Evolutionary conservation across 441 rosid genomes (phyloP), one percentile per base, ranked within the genome.

Genomic region (Mallotus repandus): DNA sequence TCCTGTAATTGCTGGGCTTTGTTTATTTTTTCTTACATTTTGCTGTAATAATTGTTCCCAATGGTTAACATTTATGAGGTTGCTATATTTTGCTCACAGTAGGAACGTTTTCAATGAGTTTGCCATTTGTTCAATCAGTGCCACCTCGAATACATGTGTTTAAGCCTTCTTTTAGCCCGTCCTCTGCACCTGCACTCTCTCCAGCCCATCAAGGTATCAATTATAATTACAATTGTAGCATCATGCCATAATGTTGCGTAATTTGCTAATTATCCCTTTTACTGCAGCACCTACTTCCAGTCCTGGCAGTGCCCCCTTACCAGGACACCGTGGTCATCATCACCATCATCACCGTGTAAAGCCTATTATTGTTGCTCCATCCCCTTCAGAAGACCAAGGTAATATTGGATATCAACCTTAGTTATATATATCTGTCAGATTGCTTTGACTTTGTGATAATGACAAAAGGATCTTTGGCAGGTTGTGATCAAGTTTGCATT

Each of bases 401-500:
- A 88, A 71, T 73, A 43, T 73, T 60, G 49, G 50, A 52, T 45
- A 66, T 9, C 50, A 74, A 45, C 8, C 60, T 54, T 18, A 61
- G 54, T 70, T 58, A 11, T 35, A 18, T 45, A 25, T 66, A 46
- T 53, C 43, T 59, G 19, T 25, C 35, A 19, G 46, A 18, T 76
- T 9, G 29, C 68, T 69, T 45, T 69, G 29, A 21, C 11, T 35
- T 57, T 19, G 22, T 72, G 53, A 68, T 82, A 62, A 72, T 87
- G 70, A 80, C 75, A 25, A 73, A 65, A 63, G 63, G 74, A 73
- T 70, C 63, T 78, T 60, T 85, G 63, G 78, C 89, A 96, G 99
- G 92, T 71, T 96, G 99, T 72, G 92, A 90, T 80, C 96, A 93
- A 84, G 77, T 84, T 58, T 96, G 99, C 57, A 86, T 73, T 73